These are phyloP conservation scores for Sporothrix brasiliensis DNA, from an alignment of 2,329 filamentous ascomycete species.

Conservation along the genomic window DNA sequence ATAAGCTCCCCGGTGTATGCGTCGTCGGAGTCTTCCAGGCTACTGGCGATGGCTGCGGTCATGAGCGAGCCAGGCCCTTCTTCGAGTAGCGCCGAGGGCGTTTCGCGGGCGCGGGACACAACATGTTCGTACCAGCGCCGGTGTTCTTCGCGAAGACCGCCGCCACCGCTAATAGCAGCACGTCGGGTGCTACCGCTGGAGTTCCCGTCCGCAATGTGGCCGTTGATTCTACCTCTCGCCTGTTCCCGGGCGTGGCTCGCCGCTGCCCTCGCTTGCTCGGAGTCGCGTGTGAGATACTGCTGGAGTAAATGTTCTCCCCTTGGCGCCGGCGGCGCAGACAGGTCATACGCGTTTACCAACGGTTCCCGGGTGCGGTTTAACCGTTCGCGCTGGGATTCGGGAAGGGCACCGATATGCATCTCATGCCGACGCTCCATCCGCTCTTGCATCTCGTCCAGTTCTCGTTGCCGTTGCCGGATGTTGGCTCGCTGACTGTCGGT, in stretches of 20 bases:
- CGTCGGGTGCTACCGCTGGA: background rate
- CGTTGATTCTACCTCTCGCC: background rate
- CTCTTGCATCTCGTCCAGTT: background rate
- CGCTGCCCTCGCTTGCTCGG: background rate
- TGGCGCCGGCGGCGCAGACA: background rate
- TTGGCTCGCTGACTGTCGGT: background rate
- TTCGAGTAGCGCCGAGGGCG: background rate
- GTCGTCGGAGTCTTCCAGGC: background rate
- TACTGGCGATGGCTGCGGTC: background rate
- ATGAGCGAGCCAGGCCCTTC: background rate
- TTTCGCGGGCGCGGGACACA: background rate
- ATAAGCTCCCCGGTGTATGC: background rate
- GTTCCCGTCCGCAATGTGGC: background rate
- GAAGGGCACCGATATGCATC: background rate
- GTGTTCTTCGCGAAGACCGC: background rate
- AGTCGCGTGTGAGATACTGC: slow-evolving; percentile 24
- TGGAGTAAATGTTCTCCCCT: background rate
- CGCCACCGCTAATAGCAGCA: background rate
- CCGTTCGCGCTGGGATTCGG: background rate
- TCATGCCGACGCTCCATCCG: background rate
- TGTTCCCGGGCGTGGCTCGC: background rate
- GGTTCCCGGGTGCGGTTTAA: background rate
- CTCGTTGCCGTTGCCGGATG: background rate
- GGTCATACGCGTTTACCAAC: background rate
- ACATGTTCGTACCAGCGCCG: slow-evolving; percentile 17